phyloP scores from a whole-genome alignment of 805 yeast species.

The Cyberlindnera meyerae region DNA sequence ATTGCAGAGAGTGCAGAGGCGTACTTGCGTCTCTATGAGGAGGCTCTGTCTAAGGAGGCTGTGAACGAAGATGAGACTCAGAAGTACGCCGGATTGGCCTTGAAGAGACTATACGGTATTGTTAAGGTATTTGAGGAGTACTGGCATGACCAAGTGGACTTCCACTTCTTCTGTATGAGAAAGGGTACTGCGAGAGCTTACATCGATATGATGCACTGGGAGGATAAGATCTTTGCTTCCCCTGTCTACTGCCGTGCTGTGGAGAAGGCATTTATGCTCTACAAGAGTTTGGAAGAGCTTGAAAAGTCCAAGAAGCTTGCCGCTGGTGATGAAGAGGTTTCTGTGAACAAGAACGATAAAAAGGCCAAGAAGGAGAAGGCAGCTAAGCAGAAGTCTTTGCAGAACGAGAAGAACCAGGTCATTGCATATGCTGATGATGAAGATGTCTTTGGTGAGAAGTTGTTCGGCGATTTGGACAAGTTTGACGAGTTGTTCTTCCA shows the following conservation, averaged over 20 bases:
- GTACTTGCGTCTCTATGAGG: slow-evolving; percentile 55
- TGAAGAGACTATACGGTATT: slow-evolving; percentile 71
- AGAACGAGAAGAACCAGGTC: slow-evolving; percentile 43
- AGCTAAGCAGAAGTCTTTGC: slow-evolving; percentile 44
- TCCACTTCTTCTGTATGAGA: slow-evolving; percentile 88
- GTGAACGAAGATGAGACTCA: slow-evolving; percentile 36
- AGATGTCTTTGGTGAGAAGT: slow-evolving; percentile 56
- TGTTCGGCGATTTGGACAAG: slow-evolving; percentile 38
- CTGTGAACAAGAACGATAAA: slow-evolving; percentile 47
- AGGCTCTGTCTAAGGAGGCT: slow-evolving; percentile 34
- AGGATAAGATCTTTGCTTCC: slow-evolving; percentile 61
- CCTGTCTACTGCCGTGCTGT: slow-evolving; percentile 72
- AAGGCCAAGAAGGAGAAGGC: slow-evolving; percentile 45
- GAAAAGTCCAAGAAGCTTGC: slow-evolving; percentile 12
- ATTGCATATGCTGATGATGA: slow-evolving; percentile 41
- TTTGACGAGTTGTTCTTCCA: slow-evolving; percentile 40
- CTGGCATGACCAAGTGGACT: slow-evolving; percentile 84
- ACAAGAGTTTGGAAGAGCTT: slow-evolving; percentile 31
- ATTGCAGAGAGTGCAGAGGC: slow-evolving; percentile 81
- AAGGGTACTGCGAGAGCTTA: slow-evolving; percentile 88
- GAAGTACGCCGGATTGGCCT: slow-evolving; percentile 62
- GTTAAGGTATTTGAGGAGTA: slow-evolving; percentile 65
- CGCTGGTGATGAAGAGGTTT: slow-evolving; percentile 8
- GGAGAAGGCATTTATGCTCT: slow-evolving; percentile 55
- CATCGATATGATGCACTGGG: slow-evolving; percentile 76